Evolutionary conservation across 163 green algal species (phyloP).

Genomic region (Picocystis sp.): DNA sequence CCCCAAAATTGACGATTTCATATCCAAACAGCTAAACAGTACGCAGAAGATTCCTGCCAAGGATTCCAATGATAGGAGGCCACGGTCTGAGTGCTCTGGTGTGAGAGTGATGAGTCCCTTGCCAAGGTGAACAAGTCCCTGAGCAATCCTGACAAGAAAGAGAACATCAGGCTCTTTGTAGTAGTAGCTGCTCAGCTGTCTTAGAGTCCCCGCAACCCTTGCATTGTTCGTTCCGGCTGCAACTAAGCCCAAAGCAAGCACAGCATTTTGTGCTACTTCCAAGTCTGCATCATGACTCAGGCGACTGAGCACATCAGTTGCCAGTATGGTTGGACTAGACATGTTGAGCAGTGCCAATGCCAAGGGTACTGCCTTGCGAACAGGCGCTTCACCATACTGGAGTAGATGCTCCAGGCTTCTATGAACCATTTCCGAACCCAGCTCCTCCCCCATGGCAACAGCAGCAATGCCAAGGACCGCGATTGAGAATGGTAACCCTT

Average conservation of each 20-base stretch:
- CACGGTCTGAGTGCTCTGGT: constrained; percentile 74
- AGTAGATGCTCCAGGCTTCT: constrained; percentile 87
- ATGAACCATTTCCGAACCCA: constrained; percentile 71
- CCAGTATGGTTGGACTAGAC: constrained; percentile 56
- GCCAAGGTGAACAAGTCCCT: constrained; percentile 88
- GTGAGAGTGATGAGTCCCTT: constrained; percentile 87
- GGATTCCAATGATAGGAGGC: constrained; percentile 49
- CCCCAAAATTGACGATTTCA: constrained; percentile 55
- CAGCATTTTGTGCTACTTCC: constrained; percentile 62
- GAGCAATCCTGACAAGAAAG: constrained; percentile 67
- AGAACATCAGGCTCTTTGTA: constrained; percentile 84
- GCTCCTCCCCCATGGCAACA: constrained; percentile 81
- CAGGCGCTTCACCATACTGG: constrained; percentile 65
- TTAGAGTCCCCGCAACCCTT: constrained; percentile 70
- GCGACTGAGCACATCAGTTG: constrained; percentile 79
- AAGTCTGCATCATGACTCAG: constrained; percentile 81
- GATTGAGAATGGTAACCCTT: constrained; percentile 8
- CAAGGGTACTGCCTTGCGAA: constrained; percentile 61
- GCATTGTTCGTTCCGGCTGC: constrained; percentile 93
- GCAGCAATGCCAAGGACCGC: constrained; percentile 81
- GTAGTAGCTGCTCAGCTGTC: constrained; percentile 81
- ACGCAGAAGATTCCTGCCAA: constrained; percentile 65
- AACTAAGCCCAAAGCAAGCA: constrained; percentile 78
- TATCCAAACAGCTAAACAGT: constrained; percentile 52
- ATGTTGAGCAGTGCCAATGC: constrained; percentile 75